Evolutionary conservation across 2,329 filamentous ascomycete species (phyloP).

Genomic region (Cladosporium sp.): DNA sequence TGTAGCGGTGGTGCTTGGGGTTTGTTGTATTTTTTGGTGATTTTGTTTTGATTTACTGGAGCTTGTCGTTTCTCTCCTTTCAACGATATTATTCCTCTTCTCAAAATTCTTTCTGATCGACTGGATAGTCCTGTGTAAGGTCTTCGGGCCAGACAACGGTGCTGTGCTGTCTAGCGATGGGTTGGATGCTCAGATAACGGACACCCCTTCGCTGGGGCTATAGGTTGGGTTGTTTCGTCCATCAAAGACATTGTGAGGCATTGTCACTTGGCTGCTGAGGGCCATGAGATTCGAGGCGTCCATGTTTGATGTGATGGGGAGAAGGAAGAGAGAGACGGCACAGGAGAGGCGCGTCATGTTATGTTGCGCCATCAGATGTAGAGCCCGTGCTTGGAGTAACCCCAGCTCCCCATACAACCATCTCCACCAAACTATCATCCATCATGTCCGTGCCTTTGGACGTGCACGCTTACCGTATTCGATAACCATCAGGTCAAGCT

Average conservation of each 20-base stretch:
- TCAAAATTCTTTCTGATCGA: constrained; percentile 6
- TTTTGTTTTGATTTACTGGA: not conserved
- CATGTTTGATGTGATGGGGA: constrained; percentile 22
- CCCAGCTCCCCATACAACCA: constrained; percentile 1
- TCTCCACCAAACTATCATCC: not conserved
- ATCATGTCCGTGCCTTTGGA: not conserved
- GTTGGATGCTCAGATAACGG: constrained; percentile 41
- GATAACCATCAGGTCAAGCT: not conserved
- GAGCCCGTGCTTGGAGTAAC: not conserved
- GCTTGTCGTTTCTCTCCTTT: constrained; percentile 10
- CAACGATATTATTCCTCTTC: constrained; percentile 2
- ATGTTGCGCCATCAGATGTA: not conserved
- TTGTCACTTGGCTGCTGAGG: constrained; percentile 16
- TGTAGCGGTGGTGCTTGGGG: constrained; percentile 26
- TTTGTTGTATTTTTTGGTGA: constrained; percentile 5
- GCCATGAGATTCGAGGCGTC: constrained; percentile 5
- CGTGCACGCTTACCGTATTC: not conserved
- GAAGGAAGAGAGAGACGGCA: constrained; percentile 12
- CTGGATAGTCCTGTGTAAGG: not conserved
- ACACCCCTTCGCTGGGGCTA: constrained; percentile 59
- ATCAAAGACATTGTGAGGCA: constrained; percentile 8
- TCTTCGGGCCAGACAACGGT: constrained; percentile 16
- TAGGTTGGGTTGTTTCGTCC: constrained; percentile 38
- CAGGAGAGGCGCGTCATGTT: constrained; percentile 14
- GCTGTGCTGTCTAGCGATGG: constrained; percentile 7